Evolutionary conservation across 2,329 filamentous ascomycete genomes (phyloP).

Genomic region (Leptodontidium sp.): DNA sequence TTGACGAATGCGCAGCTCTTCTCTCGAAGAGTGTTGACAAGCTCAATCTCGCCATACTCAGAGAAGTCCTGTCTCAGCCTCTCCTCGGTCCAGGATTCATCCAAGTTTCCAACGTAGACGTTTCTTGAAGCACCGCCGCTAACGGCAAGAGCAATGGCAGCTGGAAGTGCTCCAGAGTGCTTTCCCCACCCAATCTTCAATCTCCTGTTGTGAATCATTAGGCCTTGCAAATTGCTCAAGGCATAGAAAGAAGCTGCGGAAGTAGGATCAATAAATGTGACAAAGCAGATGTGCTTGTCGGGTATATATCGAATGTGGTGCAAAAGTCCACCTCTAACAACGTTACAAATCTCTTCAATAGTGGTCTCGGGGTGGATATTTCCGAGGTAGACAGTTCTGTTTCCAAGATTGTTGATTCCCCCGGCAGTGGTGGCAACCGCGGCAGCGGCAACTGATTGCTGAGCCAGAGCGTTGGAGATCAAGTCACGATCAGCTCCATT

Average conservation of each 20-base stretch:
- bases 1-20: constrained; percentile 99
- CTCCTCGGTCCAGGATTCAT: constrained; percentile 97
- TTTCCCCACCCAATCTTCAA: constrained; percentile 99
- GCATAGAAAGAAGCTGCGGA: constrained; percentile 98
- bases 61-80: constrained; percentile 95
- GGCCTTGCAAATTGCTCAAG: constrained; percentile 92
- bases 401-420: constrained; percentile 96
- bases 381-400: constrained; percentile 95
- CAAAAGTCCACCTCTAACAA: constrained; percentile 91
- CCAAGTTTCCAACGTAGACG: constrained; percentile 96
- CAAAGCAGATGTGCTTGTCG: constrained; percentile 99
- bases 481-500: constrained; percentile 96
- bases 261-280: constrained; percentile 98
- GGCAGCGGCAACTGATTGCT: constrained; percentile 96
- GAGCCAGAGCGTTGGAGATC: constrained; percentile 94
- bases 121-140: constrained; percentile 98
- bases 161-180: constrained; percentile 94
- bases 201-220: constrained; percentile 99
- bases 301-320: constrained; percentile 99
- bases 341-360: constrained; percentile 99
- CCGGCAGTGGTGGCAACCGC: constrained; percentile 96
- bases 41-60: constrained; percentile 96
- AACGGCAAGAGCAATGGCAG: constrained; percentile 93
- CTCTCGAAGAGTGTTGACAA: constrained; percentile 95
- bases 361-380: constrained; percentile 99